These are phyloP conservation scores for Cenchrus americanus DNA, from an alignment of 176 grass and related monocot species.

Conservation along the genomic window DNA sequence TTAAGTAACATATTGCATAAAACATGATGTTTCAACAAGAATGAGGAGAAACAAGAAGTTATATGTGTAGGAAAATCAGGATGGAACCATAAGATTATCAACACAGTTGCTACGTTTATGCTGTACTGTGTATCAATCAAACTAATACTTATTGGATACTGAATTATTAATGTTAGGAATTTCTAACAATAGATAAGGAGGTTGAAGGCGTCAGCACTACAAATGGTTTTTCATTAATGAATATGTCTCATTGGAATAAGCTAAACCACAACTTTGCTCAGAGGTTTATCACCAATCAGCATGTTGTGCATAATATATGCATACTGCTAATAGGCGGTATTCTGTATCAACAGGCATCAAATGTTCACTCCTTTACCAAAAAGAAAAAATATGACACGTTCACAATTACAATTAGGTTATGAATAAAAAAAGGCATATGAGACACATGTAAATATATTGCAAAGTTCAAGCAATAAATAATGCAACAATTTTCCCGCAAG, in stretches of 20 bases:
- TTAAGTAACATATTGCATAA: constrained; percentile 21
- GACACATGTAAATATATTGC: not conserved
- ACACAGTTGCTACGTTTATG: not conserved
- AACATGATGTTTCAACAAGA: constrained; percentile 12
- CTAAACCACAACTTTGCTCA: not conserved
- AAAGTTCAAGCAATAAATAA: constrained; percentile 28
- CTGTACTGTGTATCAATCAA: not conserved
- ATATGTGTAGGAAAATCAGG: constrained; percentile 6
- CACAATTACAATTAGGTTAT: not conserved
- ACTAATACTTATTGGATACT: constrained; percentile 26
- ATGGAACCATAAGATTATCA: constrained; percentile 16
- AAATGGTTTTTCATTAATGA: constrained; percentile 12
- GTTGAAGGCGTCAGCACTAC: not conserved
- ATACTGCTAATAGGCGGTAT: constrained; percentile 2
- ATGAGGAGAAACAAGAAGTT: not conserved
- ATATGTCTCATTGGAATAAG: not conserved
- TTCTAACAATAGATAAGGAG: not conserved
- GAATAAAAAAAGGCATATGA: not conserved
- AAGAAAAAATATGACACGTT: not conserved
- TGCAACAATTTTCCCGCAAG: constrained; percentile 10
- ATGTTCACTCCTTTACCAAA: not conserved
- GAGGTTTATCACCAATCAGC: not conserved
- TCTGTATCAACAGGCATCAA: constrained; percentile 16
- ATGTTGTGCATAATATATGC: not conserved
- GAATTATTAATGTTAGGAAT: not conserved